Percentiles rank a stretch among this genome's conserved stretches.
phyloP scores from a whole-genome alignment of 2,329 filamentous ascomycete genomes.

The Raffaelea deltoideospora region DNA sequence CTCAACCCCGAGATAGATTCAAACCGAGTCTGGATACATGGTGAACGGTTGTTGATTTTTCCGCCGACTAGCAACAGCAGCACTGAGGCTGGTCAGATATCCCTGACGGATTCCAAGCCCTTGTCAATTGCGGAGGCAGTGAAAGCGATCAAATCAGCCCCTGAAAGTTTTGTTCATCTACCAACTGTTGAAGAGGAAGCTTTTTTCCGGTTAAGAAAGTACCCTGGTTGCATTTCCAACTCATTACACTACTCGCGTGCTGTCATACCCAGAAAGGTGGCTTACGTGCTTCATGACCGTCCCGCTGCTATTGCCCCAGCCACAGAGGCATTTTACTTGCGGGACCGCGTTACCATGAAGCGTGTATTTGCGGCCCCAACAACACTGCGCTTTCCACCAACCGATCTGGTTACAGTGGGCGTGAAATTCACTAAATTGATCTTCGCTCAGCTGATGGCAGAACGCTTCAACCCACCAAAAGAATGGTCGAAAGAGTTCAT shows the following conservation, averaged over 20 bases:
- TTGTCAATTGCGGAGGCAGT: conserved; percentile 53
- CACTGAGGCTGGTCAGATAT: too few relatives aligned
- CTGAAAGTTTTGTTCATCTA: conserved; percentile 51
- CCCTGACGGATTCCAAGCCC: conserved; percentile 9
- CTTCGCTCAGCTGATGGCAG: conserved; percentile 79
- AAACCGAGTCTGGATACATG: conserved; percentile 79
- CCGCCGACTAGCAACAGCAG: background rate
- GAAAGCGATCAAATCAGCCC: conserved; percentile 37
- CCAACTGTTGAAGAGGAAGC: conserved; percentile 70
- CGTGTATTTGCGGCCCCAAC: conserved; percentile 45
- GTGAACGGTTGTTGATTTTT: conserved; percentile 27
- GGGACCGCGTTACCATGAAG: conserved; percentile 64
- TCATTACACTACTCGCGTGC: conserved; percentile 64
- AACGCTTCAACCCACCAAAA: conserved; percentile 57
- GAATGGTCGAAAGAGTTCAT: conserved; percentile 27
- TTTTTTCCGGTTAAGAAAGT: conserved; percentile 75
- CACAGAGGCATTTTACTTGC: conserved; percentile 81
- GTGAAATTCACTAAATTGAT: conserved; percentile 76
- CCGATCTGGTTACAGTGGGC: conserved; percentile 66
- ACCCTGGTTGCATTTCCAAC: conserved; percentile 58
- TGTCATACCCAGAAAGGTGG: conserved; percentile 67
- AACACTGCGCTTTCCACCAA: conserved; percentile 44
- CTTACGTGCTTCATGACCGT: conserved; percentile 59
- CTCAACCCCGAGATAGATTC: conserved; percentile 79
- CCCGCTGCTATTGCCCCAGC: conserved; percentile 69